Conservation (phyloP, 768 basidiomycete species). For the Jaapia argillacea region DNA sequence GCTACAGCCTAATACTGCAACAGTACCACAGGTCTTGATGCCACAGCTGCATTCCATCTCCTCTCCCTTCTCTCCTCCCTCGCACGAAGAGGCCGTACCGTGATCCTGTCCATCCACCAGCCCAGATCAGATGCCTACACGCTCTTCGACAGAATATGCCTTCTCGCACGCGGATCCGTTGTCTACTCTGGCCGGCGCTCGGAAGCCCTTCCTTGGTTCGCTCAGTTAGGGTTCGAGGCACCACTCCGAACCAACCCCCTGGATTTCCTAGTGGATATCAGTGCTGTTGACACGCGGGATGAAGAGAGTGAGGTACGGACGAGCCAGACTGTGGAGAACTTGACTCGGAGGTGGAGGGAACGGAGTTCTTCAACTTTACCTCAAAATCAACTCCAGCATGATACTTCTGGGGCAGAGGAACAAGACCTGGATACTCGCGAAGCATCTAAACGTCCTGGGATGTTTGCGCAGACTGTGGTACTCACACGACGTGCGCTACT, state of each 20-base stretch:
- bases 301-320: conserved; percentile 25
- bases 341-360: conserved; percentile 26
- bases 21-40: conserved; percentile 11
- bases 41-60: conserved; percentile 20
- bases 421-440: neutral
- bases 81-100: conserved; percentile 21
- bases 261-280: conserved; percentile 32
- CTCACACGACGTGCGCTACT: conserved; percentile 10
- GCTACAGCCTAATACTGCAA: neutral
- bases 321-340: conserved; percentile 18
- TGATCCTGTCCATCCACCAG: conserved; percentile 37
- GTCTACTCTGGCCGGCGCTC: conserved; percentile 27
- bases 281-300: conserved; percentile 27
- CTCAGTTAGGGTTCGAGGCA: conserved; percentile 19
- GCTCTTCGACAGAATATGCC: conserved; percentile 33
- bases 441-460: conserved; percentile 7
- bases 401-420: neutral
- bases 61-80: conserved; percentile 21
- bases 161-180: conserved; percentile 31
- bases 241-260: conserved; percentile 30
- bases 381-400: too few species aligned
- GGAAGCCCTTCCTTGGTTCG: conserved; percentile 26
- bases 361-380: conserved; percentile 2
- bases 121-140: conserved; percentile 35
- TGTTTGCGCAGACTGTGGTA: conserved; percentile 11